Evolutionary conservation across 2,329 filamentous ascomycete genomes (phyloP), one percentile per base, ranked within the genome.

Genomic region (Lecanicillium sp.): DNA sequence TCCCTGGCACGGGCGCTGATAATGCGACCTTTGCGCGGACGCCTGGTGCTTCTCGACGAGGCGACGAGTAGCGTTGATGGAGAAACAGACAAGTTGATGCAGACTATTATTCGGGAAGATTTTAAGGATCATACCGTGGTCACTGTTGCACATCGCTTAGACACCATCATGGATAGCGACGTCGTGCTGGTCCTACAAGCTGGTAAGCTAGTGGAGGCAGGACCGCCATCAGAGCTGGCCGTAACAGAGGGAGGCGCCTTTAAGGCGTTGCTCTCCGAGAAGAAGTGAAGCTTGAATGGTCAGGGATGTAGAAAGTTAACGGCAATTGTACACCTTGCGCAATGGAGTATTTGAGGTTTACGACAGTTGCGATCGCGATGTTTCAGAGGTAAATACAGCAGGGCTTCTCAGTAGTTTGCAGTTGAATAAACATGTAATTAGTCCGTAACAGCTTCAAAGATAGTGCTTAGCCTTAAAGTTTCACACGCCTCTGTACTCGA

Each of bases 41-140:
- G 33, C 4, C 22, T 40, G 36, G 49, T 54, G 17, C 33, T 44
- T 17, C 34, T 47, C 20, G 44, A 45, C 19, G 43, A 47, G 36
- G 41, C 39, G 35, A 44, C 36, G 27, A 35, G 33, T 20, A 35
- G 19, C 15, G 33, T 35, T 22, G 33, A 35, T 20, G 33, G 19
- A 9, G 20, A 40, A 37, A 35, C 33, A 11, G 33, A 27, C 20
- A 17, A 27, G 6, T 10, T 41, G 14, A 43, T 48, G 36, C 45
- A 43, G 30, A 34, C 27, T 2, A n/a, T 46, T 10, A 13, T 43
- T 12, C 27, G 32, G 12, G 40, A 42, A 10, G 37, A 42, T 18
- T 41, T 41, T 22, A n/a, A 29, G 10, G 34, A 38, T 2, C 34
- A 37, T 17, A 49, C 45, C 3, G 36, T 44, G 6, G 30, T 50